Evolutionary conservation across 345 rosid genomes (phyloP), one percentile per base, ranked within the genome.

Genomic region (Eutrema heterophyllum): DNA sequence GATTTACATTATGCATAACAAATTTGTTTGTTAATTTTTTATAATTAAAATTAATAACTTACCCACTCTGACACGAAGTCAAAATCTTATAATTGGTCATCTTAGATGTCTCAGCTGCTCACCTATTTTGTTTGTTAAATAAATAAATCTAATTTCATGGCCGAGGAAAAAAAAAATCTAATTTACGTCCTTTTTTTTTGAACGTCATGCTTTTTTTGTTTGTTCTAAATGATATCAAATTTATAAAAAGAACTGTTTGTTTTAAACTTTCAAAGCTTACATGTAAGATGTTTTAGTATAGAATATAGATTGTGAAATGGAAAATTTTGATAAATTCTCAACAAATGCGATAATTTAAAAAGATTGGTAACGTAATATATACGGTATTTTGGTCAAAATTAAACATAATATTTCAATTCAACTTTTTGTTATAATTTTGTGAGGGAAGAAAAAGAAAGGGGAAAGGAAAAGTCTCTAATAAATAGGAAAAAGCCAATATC

Each of bases 51-150:
- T 6, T 16, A 38, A 5, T 1, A 41, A 75, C 49, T 60, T 68
- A 75, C 38, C 55, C 53, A 68, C 62, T 43, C 30, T 51, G 46
- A 59, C 49, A 51, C 69, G 68, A 52, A 51, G 73, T 74, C 73
- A 49, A 67, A 50, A 12, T 61, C 30, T 60, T 59, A n/a, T 33
- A 52, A 52, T 46, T 9, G 40, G 79, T 75, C 73, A 67, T 51
- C 49, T 60, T 41, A 14, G 64, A 67, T 75, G 74, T 75, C 74
- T 68, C 55, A 75, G 46, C 74, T 60, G 74, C 63, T 68, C 74
- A 60, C 55, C 68, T 56, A 56, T 24, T 11, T 55, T 21, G 24
- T 46, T 40, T 6, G 56, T 16, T 59, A 10, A 46, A 7, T 5
- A 35, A 18, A 65, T 5, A 7, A 16, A 48, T 33, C 7, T 35